Conservation (phyloP, 768 basidiomycete genomes). For the Hemileccinum impolitum region DNA sequence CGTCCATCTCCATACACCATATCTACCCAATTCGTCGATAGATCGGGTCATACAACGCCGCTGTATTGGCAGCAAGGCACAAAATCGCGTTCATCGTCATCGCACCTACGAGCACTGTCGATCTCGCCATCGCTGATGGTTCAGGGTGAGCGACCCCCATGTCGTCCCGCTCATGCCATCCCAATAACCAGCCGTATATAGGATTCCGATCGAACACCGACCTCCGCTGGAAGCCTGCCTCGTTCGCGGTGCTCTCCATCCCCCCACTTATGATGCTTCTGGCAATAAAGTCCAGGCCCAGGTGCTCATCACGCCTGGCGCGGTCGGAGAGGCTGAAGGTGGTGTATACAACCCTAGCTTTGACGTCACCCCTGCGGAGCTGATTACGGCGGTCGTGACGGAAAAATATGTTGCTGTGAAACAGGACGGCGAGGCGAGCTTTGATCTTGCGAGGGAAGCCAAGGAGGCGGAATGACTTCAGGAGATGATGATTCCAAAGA, state of each 20-base stretch:
- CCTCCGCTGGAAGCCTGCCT: conserved; percentile 85
- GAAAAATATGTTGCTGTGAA: conserved; percentile 91
- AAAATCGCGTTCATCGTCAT: conserved; percentile 90
- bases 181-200: conserved; percentile 11
- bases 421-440: conserved; percentile 48
- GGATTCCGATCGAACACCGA: conserved; percentile 92
- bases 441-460: conserved; percentile 55
- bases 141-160: conserved; percentile 39
- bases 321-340: conserved; percentile 32
- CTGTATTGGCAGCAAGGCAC: conserved; percentile 85
- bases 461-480: conserved; percentile 3
- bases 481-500: too few relatives aligned
- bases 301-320: conserved; percentile 78
- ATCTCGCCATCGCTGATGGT: conserved; percentile 73
- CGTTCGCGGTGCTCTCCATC: conserved; percentile 78
- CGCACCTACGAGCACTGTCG: conserved; percentile 90
- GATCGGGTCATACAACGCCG: conserved; percentile 96
- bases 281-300: conserved; percentile 63
- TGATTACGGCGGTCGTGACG: conserved; percentile 94
- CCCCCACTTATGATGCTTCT: conserved; percentile 35
- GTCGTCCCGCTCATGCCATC: not conserved
- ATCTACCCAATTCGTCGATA: conserved; percentile 12
- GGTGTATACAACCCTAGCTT: conserved; percentile 89
- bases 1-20: not conserved
- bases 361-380: conserved; percentile 91